Evolutionary conservation across 2,329 filamentous ascomycete genomes (phyloP).

Genomic region (Macrophomina phaseolina): DNA sequence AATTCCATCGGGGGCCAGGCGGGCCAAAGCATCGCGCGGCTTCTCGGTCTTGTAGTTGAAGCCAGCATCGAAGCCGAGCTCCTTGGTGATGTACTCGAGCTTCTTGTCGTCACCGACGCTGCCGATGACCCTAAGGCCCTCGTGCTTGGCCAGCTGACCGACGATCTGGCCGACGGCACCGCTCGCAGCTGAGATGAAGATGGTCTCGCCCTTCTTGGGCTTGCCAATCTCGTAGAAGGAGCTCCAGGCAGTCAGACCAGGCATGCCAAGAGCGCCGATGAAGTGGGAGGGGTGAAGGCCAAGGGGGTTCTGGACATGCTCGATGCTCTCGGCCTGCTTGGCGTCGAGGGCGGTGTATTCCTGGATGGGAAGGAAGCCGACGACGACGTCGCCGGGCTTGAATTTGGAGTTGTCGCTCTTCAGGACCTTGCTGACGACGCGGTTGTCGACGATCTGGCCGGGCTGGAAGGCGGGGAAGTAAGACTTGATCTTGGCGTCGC

Average conservation of each 20-base stretch:
- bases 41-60: slow-evolving; percentile 92
- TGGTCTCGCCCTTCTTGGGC: slow-evolving; percentile 78
- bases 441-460: slow-evolving; percentile 68
- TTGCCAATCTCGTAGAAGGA: slow-evolving; percentile 76
- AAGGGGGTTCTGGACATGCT: slow-evolving; percentile 71
- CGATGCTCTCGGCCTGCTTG: slow-evolving; percentile 50
- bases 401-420: slow-evolving; percentile 70
- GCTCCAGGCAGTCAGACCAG: slow-evolving; percentile 76
- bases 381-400: slow-evolving; percentile 70
- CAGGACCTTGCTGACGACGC: slow-evolving; percentile 70
- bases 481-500: slow-evolving; percentile 66
- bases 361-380: slow-evolving; percentile 63
- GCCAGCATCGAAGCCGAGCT: slow-evolving; percentile 72
- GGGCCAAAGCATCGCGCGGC: slow-evolving; percentile 68
- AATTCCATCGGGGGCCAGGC: slow-evolving; percentile 76
- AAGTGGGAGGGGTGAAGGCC: slow-evolving; percentile 71
- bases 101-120: slow-evolving; percentile 82
- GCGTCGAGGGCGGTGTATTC: slow-evolving; percentile 69
- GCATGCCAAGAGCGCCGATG: slow-evolving; percentile 79
- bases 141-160: slow-evolving; percentile 81
- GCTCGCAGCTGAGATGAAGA: slow-evolving; percentile 80
- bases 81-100: slow-evolving; percentile 73
- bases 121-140: slow-evolving; percentile 79
- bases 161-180: slow-evolving; percentile 85
- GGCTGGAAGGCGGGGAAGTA: slow-evolving; percentile 70